A percentile compares a stretch with the other conserved stretches of the same genome.
Conservation (phyloP, 2,329 filamentous ascomycete genomes). For the Didymella sp. region DNA sequence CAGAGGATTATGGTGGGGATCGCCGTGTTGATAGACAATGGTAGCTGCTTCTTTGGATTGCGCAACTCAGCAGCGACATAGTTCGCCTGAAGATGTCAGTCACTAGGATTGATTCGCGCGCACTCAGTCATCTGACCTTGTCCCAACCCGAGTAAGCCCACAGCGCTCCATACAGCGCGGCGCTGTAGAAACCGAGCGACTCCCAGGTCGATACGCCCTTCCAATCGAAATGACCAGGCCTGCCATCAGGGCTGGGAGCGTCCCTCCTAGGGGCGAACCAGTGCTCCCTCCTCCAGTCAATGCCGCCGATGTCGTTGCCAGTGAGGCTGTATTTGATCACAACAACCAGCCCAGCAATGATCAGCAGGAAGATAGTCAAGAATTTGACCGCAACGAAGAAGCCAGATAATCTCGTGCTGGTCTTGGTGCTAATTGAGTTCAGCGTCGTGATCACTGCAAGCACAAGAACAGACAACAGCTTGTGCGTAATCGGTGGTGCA, state of each 20-base stretch:
- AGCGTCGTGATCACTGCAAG: slow-evolving; percentile 49
- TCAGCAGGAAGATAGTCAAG: slow-evolving; percentile 44
- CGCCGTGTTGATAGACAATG: slow-evolving; percentile 67
- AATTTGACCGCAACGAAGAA: slow-evolving; percentile 51
- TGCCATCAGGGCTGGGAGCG: slow-evolving; percentile 39
- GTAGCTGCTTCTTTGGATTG: slow-evolving; percentile 54
- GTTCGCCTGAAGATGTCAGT: slow-evolving; percentile 36
- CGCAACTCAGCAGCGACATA: slow-evolving; percentile 49
- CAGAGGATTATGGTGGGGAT: slow-evolving; percentile 67
- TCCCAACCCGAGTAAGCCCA: slow-evolving; percentile 50
- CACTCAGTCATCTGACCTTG: slow-evolving; percentile 36
- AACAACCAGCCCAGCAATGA: slow-evolving; percentile 46
- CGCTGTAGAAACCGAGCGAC: slow-evolving; percentile 65
- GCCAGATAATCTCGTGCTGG: slow-evolving; percentile 49
- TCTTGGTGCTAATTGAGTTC: slow-evolving; percentile 56
- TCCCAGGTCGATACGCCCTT: slow-evolving; percentile 60
- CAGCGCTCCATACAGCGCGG: slow-evolving; percentile 57
- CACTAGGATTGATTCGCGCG: background rate
- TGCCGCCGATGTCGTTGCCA: slow-evolving; percentile 41
- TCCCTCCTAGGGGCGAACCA: slow-evolving; percentile 43
- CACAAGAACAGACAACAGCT: slow-evolving; percentile 49
- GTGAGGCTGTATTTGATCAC: slow-evolving; percentile 36
- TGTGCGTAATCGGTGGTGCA: slow-evolving; percentile 53
- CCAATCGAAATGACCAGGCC: slow-evolving; percentile 40
- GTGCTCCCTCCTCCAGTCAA: slow-evolving; percentile 43